phyloP scores from a whole-genome alignment of 2,329 filamentous ascomycete species.

The Byssochlamys sp. region DNA sequence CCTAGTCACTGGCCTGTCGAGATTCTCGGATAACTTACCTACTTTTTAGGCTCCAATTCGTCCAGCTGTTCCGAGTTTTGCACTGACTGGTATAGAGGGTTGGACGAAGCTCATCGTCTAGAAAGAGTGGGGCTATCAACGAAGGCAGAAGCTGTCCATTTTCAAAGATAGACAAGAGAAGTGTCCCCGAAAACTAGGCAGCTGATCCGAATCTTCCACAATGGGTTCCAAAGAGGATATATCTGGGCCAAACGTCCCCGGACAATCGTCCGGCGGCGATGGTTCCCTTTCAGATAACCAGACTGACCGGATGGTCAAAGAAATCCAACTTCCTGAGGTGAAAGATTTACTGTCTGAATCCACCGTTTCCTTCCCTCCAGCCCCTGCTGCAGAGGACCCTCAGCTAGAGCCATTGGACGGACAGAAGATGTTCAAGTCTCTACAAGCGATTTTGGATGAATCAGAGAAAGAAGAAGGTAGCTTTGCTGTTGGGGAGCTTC shows the following conservation, averaged over 20 bases:
- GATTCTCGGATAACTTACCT: background rate
- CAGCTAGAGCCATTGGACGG: conserved; percentile 20
- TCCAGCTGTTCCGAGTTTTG: background rate
- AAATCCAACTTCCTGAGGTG: conserved; percentile 17
- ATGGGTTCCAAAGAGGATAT: background rate
- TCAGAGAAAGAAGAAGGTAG: conserved; percentile 13
- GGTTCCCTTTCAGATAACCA: conserved; percentile 1
- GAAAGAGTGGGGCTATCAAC: background rate
- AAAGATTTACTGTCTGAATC: conserved; percentile 17
- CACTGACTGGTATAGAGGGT: background rate
- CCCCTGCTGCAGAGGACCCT: conserved; percentile 9
- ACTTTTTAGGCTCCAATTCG: background rate
- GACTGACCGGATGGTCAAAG: background rate
- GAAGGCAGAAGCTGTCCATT: background rate
- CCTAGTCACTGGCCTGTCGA: background rate
- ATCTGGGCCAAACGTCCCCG: background rate
- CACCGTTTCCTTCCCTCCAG: conserved; percentile 11
- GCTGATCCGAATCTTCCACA: background rate
- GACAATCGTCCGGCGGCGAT: background rate
- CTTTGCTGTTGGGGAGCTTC: conserved; percentile 20
- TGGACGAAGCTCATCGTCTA: background rate
- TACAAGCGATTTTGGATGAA: conserved; percentile 22
- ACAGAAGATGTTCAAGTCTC: conserved; percentile 22
- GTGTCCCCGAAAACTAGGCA: background rate
- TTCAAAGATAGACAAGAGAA: background rate